Conservation (phyloP, 495 filamentous ascomycete genomes). For the Astrothelium subdiscretum region DNA sequence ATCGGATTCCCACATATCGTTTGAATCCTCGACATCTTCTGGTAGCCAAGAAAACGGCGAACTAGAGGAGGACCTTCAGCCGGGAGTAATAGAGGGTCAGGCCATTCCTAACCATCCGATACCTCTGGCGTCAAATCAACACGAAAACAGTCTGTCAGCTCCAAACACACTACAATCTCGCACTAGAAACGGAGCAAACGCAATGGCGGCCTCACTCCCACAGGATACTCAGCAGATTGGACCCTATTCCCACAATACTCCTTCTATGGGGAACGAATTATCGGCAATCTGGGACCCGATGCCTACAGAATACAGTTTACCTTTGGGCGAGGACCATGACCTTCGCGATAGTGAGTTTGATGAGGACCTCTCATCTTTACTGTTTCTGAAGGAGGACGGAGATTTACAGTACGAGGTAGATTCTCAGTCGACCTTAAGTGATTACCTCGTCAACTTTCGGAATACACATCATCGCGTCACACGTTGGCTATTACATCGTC, state of each 20-base stretch:
- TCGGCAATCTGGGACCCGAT: not conserved
- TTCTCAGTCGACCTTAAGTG: not conserved
- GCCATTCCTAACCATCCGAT: not conserved
- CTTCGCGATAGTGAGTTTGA: not conserved
- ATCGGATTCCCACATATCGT: not conserved
- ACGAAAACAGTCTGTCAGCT: constrained; percentile 6
- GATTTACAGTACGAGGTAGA: not conserved
- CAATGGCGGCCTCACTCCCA: not conserved
- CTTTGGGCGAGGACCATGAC: not conserved
- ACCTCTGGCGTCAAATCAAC: not conserved
- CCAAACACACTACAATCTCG: not conserved
- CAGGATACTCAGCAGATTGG: not conserved
- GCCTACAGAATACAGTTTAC: not conserved
- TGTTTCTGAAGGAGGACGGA: not conserved
- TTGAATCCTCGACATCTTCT: not conserved
- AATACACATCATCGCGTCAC: not conserved
- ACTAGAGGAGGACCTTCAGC: not conserved
- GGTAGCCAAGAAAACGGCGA: not conserved
- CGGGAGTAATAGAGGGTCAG: not conserved
- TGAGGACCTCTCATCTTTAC: not conserved
- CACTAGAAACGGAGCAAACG: not conserved
- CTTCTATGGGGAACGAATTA: not conserved
- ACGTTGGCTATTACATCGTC: not conserved
- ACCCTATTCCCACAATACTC: not conserved
- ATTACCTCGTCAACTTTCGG: not conserved